Evolutionary conservation across 1,284 basidiomycete genomes (phyloP), one percentile per base, ranked within the genome.

Genomic region (Cryptococcus deneoformans): DNA sequence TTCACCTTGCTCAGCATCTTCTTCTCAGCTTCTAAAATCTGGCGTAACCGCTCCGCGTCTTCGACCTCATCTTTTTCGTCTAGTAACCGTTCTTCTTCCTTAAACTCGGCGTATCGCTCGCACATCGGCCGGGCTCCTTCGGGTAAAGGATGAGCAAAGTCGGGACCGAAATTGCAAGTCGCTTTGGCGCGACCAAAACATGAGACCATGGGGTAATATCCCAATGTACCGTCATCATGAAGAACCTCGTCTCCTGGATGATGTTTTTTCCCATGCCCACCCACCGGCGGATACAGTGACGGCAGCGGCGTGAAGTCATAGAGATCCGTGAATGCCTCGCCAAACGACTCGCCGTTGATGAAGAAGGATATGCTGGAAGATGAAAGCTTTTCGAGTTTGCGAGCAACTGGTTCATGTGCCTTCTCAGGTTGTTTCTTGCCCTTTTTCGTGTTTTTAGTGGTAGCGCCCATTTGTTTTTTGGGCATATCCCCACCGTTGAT

Each of bases 161-260:
- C 75, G 0, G 93, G 92, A 0, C 93, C 94, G 36, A 92, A 86
- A 72, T 97, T 96, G 60, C 96, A 82, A 47, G 79, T 83, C 6
- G 92, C 89, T 60, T 87, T 85, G 1, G 92, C 96, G 54, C 89
- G 87, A 61, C 93, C 94, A 80, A 92, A 99, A 44, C 95, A 82
- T 3, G 92, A 96, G 52, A 96, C 85, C 79, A 96, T 88, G 0
- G 94, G 92, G 71, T 93, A 99, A 77, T 99, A 99, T 0, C 96
- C 96, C 6, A 97, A 79, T 16, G 87, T 88, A 9, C 96, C 96
- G 73, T 99, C 96, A 76, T 99, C 94, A 71, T 91, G 89, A 1
- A 85, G 83, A 64, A 93, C 92, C n/a, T 68, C 63, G 29, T 59
- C 51, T 89, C 88, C 65, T 88, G 86, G 53, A 35, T 85, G 81